Conservation (phyloP, 2,329 filamentous ascomycete species). For the Epichloe bromicola region DNA sequence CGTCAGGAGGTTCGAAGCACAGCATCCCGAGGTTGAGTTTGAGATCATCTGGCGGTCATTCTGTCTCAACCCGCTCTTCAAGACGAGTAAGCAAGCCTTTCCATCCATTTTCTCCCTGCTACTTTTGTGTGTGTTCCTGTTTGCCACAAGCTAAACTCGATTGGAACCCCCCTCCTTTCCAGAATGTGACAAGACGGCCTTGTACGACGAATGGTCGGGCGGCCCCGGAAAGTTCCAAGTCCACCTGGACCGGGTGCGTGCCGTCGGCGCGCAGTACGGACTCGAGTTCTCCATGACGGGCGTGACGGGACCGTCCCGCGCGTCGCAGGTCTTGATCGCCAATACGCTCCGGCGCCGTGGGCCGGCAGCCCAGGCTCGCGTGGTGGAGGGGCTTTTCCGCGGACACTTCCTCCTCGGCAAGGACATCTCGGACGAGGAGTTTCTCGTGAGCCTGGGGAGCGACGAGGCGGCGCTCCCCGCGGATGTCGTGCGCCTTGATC, state of each 20-base stretch:
- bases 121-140: too few species aligned
- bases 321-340: conserved; percentile 34
- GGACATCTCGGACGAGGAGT: conserved; percentile 28
- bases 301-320: conserved; percentile 29
- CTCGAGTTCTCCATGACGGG: conserved; percentile 30
- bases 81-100: conserved; percentile 6
- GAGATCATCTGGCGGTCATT: conserved; percentile 35
- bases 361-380: conserved; percentile 21
- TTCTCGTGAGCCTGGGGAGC: conserved; percentile 23
- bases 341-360: conserved; percentile 23
- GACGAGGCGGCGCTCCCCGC: conserved; percentile 18
- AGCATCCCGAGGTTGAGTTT: conserved; percentile 31
- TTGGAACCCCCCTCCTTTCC: too few species aligned
- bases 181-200: conserved; percentile 22
- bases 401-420: conserved; percentile 28
- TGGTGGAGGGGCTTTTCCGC: conserved; percentile 28
- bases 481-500: conserved; percentile 14
- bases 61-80: conserved; percentile 27
- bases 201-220: conserved; percentile 22
- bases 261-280: conserved; percentile 20
- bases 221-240: conserved; percentile 14
- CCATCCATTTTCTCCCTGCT: too few species aligned
- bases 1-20: conserved; percentile 25
- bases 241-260: conserved; percentile 19
- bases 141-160: too few species aligned